These are phyloP conservation scores for Orbilia quercus DNA, from an alignment of 2,329 filamentous ascomycete species.

Conservation along the genomic window DNA sequence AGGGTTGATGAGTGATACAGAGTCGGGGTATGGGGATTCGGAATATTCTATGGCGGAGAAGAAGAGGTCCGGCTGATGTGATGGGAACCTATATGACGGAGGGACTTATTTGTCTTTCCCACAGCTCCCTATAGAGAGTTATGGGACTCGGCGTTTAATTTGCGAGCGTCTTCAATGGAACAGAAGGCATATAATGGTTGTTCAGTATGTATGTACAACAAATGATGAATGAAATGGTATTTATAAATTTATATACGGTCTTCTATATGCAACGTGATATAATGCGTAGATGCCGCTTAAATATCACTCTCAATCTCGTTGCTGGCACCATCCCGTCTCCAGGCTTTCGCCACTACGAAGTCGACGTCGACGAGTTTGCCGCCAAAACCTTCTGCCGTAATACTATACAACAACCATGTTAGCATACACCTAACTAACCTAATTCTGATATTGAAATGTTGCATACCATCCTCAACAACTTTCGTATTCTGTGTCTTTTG, in stretches of 20 bases:
- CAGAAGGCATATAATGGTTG: too few relatives aligned
- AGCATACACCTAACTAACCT: not conserved
- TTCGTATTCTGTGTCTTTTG: conserved; percentile 85
- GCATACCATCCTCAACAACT: conserved; percentile 80
- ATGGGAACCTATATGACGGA: too few relatives aligned
- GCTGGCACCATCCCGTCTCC: too few relatives aligned
- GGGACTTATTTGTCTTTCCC: too few relatives aligned
- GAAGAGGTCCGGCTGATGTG: too few relatives aligned
- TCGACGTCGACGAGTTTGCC: conserved; percentile 30
- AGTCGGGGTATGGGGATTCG: conserved; percentile 10
- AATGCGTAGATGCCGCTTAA: not conserved
- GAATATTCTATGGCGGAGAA: conserved; percentile 6
- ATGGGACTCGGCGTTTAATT: too few relatives aligned
- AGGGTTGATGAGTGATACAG: not conserved
- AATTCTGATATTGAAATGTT: not conserved
- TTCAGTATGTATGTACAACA: not conserved
- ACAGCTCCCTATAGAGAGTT: too few relatives aligned
- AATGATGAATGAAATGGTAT: not conserved
- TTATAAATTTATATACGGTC: not conserved
- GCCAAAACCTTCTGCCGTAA: conserved; percentile 45
- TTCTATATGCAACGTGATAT: conserved; percentile 23
- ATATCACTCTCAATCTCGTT: too few relatives aligned
- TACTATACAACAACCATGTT: conserved; percentile 14
- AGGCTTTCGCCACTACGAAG: conserved; percentile 3
- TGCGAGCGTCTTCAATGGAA: too few relatives aligned